phyloP scores from a whole-genome alignment of 371 early-diverging fungal species.

The Saksenaea vasiformis region DNA sequence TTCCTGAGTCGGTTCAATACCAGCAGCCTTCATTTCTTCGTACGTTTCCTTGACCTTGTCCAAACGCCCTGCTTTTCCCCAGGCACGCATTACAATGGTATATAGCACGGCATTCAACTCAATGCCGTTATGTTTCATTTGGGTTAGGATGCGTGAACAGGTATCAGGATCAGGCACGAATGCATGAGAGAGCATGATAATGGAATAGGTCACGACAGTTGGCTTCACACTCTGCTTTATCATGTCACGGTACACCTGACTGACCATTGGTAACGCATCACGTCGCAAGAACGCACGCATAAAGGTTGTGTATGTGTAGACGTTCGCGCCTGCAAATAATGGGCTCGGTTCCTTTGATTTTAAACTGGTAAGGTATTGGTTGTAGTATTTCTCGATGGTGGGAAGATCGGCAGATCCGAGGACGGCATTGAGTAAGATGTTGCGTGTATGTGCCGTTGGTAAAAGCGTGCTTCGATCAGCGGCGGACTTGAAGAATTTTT shows the following conservation, averaged over 20 bases:
- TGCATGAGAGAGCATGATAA: conserved; percentile 47
- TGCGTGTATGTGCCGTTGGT: conserved; percentile 36
- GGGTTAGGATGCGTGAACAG: conserved; percentile 32
- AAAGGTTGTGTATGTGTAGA: conserved; percentile 45
- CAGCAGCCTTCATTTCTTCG: conserved; percentile 36
- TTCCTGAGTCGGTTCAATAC: conserved; percentile 36
- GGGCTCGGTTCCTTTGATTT: conserved; percentile 4
- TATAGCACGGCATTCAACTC: conserved; percentile 39
- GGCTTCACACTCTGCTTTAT: conserved; percentile 32
- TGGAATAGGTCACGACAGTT: conserved; percentile 39
- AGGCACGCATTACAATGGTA: conserved; percentile 50
- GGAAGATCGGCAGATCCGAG: conserved; percentile 23
- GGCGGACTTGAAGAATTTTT: conserved; percentile 28
- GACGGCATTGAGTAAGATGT: conserved; percentile 43
- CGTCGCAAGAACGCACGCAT: conserved; percentile 53
- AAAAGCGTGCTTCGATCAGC: neutral
- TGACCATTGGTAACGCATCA: conserved; percentile 36
- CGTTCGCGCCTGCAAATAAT: conserved; percentile 29
- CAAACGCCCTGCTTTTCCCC: conserved; percentile 45
- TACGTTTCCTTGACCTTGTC: conserved; percentile 37
- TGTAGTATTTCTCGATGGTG: conserved; percentile 29
- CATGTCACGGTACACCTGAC: conserved; percentile 48
- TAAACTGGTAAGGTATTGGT: conserved; percentile 23
- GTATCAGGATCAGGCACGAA: conserved; percentile 48
- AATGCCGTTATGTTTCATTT: conserved; percentile 26